Conservation (phyloP, 2,329 filamentous ascomycete genomes). For the Lachnellula occidentalis region DNA sequence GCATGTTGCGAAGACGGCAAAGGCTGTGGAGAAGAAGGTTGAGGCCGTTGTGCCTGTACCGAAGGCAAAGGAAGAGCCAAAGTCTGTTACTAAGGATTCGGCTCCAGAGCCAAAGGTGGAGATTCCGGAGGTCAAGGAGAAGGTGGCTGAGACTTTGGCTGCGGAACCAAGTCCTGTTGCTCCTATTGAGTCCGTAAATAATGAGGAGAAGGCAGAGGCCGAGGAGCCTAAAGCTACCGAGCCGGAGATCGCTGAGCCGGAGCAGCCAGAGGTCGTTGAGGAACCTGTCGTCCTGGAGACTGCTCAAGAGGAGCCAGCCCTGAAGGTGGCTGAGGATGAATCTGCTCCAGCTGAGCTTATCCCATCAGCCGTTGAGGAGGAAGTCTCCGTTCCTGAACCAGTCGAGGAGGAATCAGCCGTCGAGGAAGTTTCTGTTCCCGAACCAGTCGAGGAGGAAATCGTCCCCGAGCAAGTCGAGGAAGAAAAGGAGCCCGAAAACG, state of each 20-base stretch:
- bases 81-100: neutral
- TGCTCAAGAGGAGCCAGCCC: conserved; percentile 21
- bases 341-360: neutral
- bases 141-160: conserved; percentile 6
- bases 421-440: conserved; percentile 7
- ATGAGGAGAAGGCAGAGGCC: conserved; percentile 6
- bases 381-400: conserved; percentile 4
- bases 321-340: conserved; percentile 7
- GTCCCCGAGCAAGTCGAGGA: neutral
- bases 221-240: conserved; percentile 12
- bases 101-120: conserved; percentile 3
- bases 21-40: conserved; percentile 10
- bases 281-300: conserved; percentile 18
- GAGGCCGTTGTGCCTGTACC: conserved; percentile 2
- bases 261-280: conserved; percentile 12
- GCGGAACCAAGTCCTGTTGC: too few relatives aligned
- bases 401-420: conserved; percentile 9
- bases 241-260: conserved; percentile 2
- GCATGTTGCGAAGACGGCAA: conserved; percentile 8
- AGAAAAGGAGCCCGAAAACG: neutral
- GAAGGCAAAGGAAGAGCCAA: conserved; percentile 4
- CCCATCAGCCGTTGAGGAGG: conserved; percentile 7
- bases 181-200: conserved; percentile 7
- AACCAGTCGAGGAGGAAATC: conserved; percentile 12
- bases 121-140: conserved; percentile 13